These are phyloP conservation scores for Botrytis hyacinthi DNA, from an alignment of 2,329 filamentous ascomycete genomes.

Conservation along the genomic window DNA sequence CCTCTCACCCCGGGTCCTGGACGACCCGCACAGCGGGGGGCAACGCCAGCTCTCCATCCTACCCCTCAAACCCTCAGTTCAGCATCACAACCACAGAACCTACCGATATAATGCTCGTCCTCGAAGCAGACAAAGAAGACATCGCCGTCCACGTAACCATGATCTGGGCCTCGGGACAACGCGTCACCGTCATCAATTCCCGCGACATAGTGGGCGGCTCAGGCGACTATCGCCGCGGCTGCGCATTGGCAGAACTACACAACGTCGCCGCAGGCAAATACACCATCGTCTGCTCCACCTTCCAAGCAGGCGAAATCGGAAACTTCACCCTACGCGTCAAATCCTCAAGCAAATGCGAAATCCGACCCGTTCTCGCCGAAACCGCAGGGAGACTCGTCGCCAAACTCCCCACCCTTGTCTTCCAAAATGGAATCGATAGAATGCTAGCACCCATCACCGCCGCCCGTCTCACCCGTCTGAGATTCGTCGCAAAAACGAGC, in stretches of 20 bases:
- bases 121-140: constrained; percentile 65
- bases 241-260: constrained; percentile 64
- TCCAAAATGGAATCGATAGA: constrained; percentile 49
- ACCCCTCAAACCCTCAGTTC: constrained; percentile 87
- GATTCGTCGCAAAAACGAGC: constrained; percentile 32
- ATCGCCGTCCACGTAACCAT: constrained; percentile 82
- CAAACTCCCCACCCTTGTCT: constrained; percentile 53
- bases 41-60: constrained; percentile 72
- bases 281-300: constrained; percentile 87
- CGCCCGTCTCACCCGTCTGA: constrained; percentile 30
- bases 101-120: constrained; percentile 67
- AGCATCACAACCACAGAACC: constrained; percentile 55
- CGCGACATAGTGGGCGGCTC: constrained; percentile 80
- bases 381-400: constrained; percentile 71
- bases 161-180: constrained; percentile 71
- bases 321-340: constrained; percentile 74
- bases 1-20: constrained; percentile 67
- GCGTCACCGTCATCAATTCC: constrained; percentile 65
- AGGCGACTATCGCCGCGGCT: constrained; percentile 83
- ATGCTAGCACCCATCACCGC: constrained; percentile 41
- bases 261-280: constrained; percentile 70
- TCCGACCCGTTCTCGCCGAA: constrained; percentile 66
- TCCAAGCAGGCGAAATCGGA: constrained; percentile 74
- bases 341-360: constrained; percentile 53
- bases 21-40: constrained; percentile 78